phyloP scores from a whole-genome alignment of 179 eudicot genomes.

The Monotropa hypopitys region DNA sequence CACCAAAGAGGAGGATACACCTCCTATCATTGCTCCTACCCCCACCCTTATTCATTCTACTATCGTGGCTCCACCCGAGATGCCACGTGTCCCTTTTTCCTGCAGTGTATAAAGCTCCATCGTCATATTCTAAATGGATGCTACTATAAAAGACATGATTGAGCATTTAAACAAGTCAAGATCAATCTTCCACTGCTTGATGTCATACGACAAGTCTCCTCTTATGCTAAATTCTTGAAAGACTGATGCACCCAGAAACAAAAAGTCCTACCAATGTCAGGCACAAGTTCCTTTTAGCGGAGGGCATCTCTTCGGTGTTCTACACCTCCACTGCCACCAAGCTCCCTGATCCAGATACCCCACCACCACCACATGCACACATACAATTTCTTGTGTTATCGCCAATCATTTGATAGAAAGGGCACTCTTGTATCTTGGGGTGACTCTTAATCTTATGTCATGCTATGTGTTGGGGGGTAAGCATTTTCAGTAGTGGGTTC shows the following conservation, averaged over 20 bases:
- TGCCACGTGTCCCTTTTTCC: no score
- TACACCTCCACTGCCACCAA: background rate
- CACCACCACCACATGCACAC: no score
- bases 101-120: no score
- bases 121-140: no score
- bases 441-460: no score
- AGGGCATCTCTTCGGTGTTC: background rate
- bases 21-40: no score
- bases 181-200: background rate
- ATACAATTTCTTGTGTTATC: background rate
- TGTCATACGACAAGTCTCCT: background rate
- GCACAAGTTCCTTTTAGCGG: background rate
- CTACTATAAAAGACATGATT: background rate
- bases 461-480: no score
- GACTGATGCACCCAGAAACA: background rate
- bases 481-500: no score
- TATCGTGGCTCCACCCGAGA: no score
- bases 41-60: no score
- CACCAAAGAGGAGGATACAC: no score
- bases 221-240: background rate
- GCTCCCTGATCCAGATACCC: background rate
- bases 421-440: background rate
- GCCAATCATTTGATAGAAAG: background rate
- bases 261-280: no score
- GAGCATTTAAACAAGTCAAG: background rate